Evolutionary conservation across 108 stramenopile species (phyloP).

Genomic region (Stephanodiscus minutulus): DNA sequence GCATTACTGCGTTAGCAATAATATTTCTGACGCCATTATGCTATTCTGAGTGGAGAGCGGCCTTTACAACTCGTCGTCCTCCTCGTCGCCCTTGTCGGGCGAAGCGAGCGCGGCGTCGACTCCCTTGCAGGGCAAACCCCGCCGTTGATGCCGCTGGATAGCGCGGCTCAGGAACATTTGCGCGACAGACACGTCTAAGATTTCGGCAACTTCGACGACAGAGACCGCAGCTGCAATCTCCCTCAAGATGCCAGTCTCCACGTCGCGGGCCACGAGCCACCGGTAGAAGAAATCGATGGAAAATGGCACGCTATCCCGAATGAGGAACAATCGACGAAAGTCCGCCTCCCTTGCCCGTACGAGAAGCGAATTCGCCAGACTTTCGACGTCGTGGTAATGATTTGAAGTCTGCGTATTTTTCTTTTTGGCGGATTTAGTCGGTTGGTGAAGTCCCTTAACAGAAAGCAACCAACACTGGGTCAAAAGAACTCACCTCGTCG

Average conservation of each 20-base stretch:
- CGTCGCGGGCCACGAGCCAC: conserved; percentile 39
- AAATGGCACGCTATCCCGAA: conserved; percentile 29
- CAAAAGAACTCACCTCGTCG: conserved; percentile 24
- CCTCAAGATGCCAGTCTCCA: conserved; percentile 17
- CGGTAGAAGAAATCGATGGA: conserved; percentile 37
- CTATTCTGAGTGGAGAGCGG: neutral
- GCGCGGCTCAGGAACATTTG: conserved; percentile 53
- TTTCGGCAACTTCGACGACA: conserved; percentile 19
- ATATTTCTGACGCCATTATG: too few relatives aligned
- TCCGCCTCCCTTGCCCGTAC: conserved; percentile 20
- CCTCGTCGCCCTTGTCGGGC: conserved; percentile 6
- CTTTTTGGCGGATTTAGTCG: neutral
- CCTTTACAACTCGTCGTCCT: conserved; percentile 38
- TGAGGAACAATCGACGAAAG: conserved; percentile 37
- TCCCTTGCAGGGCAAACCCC: conserved; percentile 6
- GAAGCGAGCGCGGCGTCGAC: neutral
- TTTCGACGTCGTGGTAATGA: conserved; percentile 21
- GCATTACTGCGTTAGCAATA: too few relatives aligned
- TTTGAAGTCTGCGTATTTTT: conserved; percentile 7
- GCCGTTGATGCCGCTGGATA: conserved; percentile 18
- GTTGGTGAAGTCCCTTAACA: neutral
- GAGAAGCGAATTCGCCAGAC: conserved; percentile 21
- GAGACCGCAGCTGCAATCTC: conserved; percentile 32
- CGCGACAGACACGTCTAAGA: conserved; percentile 32
- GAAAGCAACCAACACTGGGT: neutral